Evolutionary conservation across 495 filamentous ascomycete species (phyloP), one percentile per base, ranked within the genome.

Genomic region (Tricharina praecox): DNA sequence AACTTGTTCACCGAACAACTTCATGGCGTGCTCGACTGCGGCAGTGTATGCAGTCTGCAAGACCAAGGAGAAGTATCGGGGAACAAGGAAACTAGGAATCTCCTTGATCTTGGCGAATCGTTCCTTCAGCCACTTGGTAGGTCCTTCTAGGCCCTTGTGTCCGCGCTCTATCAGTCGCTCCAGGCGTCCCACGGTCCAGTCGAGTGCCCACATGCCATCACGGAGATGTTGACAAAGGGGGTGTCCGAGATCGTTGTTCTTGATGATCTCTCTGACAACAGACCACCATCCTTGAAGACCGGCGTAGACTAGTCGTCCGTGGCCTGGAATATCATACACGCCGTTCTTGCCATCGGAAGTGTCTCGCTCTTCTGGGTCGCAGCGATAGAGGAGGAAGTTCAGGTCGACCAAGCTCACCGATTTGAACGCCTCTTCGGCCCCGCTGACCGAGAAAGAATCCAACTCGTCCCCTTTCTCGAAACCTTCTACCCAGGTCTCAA

Each of bases 231-330:
- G 77, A 60, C 88, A 95, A 2, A 99, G 67, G 4, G 92, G 82
- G 59, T 96, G 92, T 4, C 81, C 90, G 7, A 99, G 73, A 61
- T 99, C 71, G 58, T 99, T 99, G 49, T 90, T 76, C 32, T 69
- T 72, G 64, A 95, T 83, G 51, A 96, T 76, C 49, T 81, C 70
- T 53, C 82, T 79, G 33, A 99, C 69, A 4, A 93, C 68, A 61
- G 85, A 95, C 90, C 87, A 95, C 90, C 90, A 99, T 11, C 92
- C 92, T 62, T 99, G 92, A 23, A 99, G 72, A 37, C 92, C 92
- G 48, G 92, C 87, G 63, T 99, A 99, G 15, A 95, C 83, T 34
- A 94, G 69, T 39, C 81, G 70, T 3, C 87, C 92, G 55, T 82
- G 67, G 0, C 77, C 76, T 8, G 92, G 90, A 52, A 99, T 83